Base-by-base conservation (phyloP, 345 rosid genomes). In the Melastoma malabathricum region DNA sequence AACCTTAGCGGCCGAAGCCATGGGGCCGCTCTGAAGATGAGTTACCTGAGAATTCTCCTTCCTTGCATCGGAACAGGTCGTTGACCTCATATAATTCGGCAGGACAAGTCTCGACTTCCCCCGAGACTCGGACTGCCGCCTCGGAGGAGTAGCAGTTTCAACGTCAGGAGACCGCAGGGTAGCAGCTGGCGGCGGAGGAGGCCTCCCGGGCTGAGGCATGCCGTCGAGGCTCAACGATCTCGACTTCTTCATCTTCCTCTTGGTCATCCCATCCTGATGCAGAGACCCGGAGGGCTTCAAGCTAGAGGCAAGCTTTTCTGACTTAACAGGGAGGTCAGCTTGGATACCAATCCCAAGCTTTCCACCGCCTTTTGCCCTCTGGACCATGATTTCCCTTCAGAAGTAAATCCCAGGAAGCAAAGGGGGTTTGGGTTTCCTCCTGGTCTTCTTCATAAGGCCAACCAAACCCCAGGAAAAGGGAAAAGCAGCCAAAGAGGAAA, bases 71-170 rank as follows among this genome's bases (percentile, higher is more conserved):
- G 92, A 90, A 52, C 98, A 68, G 73, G 74, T 75, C 4, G 98
- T 90, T 38, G 78, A 72, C 76, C 82, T 90, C 96, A 84, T 90
- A 68, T 86, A 86, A 65, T 84, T 90, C 8, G 94, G 96, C 18
- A 79, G 65, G 1, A 65, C 69, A 5, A 55, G 65, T 47, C 59
- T 16, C 6, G 57, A 13, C 74, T 62, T 76, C 49, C 45, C 47
- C 4, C 63, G 27, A 59, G 48, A 14, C 61, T 67, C 81, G 9
- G 41, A 34, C 76, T 72, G 73, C 69, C 53, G 72, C 0, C 25
- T 22, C 25, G 4, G 25, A 22, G 25, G 25, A 22, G 66, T 62
- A 20, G 68, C 46, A 17, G 63, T 57, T 48, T 63, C 41, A 0
- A 4, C 14, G 55, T 22, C 39, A 44, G 52, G 57, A 52, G 68